Percentiles rank a stretch among this genome's conserved stretches.
phyloP scores from a whole-genome alignment of 495 filamentous ascomycete species.

The Penicillium longicatenatum region DNA sequence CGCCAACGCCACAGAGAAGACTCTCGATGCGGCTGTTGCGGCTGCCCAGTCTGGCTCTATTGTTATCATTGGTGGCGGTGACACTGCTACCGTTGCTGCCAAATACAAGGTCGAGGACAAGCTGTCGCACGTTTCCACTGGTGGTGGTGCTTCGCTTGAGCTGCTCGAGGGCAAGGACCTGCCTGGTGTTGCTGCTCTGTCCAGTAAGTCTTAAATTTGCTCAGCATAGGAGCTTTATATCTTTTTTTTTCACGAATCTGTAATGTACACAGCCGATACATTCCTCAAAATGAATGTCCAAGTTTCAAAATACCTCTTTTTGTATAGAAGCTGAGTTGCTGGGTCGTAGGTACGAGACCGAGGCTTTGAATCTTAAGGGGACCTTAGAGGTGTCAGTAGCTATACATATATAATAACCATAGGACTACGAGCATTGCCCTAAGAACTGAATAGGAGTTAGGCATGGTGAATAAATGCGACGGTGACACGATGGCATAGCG shows the following conservation, averaged over 20 bases:
- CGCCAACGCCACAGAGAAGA: conserved; percentile 85
- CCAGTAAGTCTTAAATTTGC: conserved; percentile 66
- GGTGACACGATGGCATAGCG: neutral
- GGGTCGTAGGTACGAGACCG: conserved; percentile 30
- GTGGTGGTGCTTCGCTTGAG: conserved; percentile 93
- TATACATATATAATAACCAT: neutral
- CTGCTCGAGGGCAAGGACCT: conserved; percentile 96
- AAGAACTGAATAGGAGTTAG: neutral
- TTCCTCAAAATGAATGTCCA: conserved; percentile 13
- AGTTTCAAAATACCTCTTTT: conserved; percentile 4
- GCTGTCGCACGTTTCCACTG: conserved; percentile 96
- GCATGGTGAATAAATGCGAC: too few relatives aligned
- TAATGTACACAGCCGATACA: conserved; percentile 27
- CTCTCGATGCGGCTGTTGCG: conserved; percentile 79
- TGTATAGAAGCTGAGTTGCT: conserved; percentile 10
- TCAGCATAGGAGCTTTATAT: neutral
- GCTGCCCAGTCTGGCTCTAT: conserved; percentile 81
- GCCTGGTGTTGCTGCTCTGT: conserved; percentile 91
- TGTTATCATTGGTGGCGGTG: conserved; percentile 97
- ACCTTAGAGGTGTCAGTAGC: neutral
- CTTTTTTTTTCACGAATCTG: conserved; percentile 33
- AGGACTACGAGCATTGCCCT: neutral
- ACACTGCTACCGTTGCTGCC: conserved; percentile 96
- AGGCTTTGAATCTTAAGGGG: neutral
- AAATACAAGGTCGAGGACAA: conserved; percentile 96